Evolutionary conservation across 441 rosid species (phyloP).

Genomic region (Arabidopsis hybrid): DNA sequence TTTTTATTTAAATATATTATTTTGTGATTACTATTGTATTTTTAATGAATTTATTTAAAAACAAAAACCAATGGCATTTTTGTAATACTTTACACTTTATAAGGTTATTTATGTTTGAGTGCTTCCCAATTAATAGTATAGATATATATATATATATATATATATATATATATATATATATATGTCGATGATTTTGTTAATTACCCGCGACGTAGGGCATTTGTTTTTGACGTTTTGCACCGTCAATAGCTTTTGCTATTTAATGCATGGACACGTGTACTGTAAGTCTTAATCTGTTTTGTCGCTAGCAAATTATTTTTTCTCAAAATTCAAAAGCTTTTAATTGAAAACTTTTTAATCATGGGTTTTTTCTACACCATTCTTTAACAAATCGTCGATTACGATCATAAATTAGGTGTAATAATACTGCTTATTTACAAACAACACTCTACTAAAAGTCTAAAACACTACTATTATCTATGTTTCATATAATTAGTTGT

Average conservation of each 20-base stretch:
- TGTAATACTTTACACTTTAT: too few species aligned
- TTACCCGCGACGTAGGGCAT: slow-evolving; percentile 48
- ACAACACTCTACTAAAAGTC: not conserved
- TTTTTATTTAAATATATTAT: too few species aligned
- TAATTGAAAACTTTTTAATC: not conserved
- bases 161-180: slow-evolving; percentile 11
- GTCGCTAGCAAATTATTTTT: not conserved
- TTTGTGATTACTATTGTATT: too few species aligned
- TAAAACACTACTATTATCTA: not conserved
- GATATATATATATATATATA: too few species aligned
- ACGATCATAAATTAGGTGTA: not conserved
- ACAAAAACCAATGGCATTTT: too few species aligned
- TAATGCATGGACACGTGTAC: slow-evolving; percentile 44
- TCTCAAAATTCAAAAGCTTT: not conserved
- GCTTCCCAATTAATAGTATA: too few species aligned
- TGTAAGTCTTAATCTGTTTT: slow-evolving; percentile 23
- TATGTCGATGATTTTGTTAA: slow-evolving; percentile 37
- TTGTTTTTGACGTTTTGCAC: slow-evolving; percentile 51
- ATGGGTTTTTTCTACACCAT: too few species aligned
- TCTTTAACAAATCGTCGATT: not conserved
- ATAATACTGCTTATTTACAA: not conserved
- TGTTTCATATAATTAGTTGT: not conserved
- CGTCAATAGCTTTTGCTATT: slow-evolving; percentile 58
- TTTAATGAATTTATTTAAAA: too few species aligned
- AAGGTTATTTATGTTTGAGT: too few species aligned